A percentile compares a stretch with the other conserved stretches of the same genome.
These are phyloP conservation scores for Senna siamea DNA, from an alignment of 306 rosid species.

Conservation along the genomic window DNA sequence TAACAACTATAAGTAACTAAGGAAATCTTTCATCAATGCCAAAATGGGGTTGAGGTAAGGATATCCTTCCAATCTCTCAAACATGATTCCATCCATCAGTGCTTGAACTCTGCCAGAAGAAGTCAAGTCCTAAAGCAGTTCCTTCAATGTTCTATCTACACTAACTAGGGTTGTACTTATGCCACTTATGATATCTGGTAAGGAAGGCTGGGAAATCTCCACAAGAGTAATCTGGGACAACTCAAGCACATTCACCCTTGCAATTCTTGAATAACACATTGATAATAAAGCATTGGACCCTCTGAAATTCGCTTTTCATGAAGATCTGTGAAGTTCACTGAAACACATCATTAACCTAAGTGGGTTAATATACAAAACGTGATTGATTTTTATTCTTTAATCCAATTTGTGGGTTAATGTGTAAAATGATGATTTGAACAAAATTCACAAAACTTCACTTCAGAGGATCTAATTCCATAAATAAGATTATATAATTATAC, in stretches of 20 bases:
- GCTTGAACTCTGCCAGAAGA: slow-evolving; percentile 85
- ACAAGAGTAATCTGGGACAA: slow-evolving; percentile 73
- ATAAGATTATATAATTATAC: slow-evolving; percentile 10
- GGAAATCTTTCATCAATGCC: slow-evolving; percentile 65
- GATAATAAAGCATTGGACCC: too few species aligned
- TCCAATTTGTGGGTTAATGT: too few species aligned
- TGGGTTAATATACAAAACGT: too few species aligned
- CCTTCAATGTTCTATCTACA: slow-evolving; percentile 67
- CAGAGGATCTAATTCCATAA: too few species aligned
- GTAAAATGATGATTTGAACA: too few species aligned
- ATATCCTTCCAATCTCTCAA: slow-evolving; percentile 71
- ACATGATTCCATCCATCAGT: slow-evolving; percentile 82
- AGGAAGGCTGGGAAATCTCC: slow-evolving; percentile 74
- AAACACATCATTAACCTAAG: too few species aligned
- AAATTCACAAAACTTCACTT: too few species aligned
- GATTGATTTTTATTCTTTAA: too few species aligned
- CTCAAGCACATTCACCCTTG: slow-evolving; percentile 28
- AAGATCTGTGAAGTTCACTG: too few species aligned
- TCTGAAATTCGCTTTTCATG: too few species aligned
- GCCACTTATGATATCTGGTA: slow-evolving; percentile 71
- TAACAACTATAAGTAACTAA: slow-evolving; percentile 57
- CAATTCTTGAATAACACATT: slow-evolving; percentile 12
- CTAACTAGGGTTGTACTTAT: slow-evolving; percentile 61
- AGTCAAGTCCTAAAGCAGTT: slow-evolving; percentile 58
- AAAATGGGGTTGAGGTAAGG: slow-evolving; percentile 62